Evolutionary conservation across 2,329 filamentous ascomycete species (phyloP), one percentile per base, ranked within the genome.

Genomic region (Elsinoe batatas): DNA sequence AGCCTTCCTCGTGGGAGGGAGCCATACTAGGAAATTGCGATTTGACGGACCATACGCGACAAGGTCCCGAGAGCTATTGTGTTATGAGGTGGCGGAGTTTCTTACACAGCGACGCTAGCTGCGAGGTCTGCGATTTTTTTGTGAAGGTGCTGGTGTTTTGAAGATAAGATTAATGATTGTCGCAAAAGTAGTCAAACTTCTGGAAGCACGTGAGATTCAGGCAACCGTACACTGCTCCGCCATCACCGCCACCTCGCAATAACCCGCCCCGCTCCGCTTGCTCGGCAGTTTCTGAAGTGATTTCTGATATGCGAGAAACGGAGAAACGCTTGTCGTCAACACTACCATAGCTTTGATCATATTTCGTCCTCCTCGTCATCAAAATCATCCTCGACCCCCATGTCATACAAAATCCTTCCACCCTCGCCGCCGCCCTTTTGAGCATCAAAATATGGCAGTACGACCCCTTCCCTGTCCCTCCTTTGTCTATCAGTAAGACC

Each of bases 321-420:
- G 13, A 50, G 15, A 8, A 35, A 11, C 26, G 8, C 26, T 5
- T 7, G 4, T 36, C 15, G 33, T 5, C 2, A 50, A 6, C 18
- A 8, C 1, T 15, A 35, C 12, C 3, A 17, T 32, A 53, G n/a
- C 5, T 15, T 33, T n/a, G 22, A 46, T 69, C 72, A 91, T 61
- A 91, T 90, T 72, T 96, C 91, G 72, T 96, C 91, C 65, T 96
- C 90, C 66, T 95, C 90, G 58, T 95, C 91, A 63, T 95, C 91
- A 72, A 96, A 97, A 68, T 97, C 57, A 70, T 98, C 93, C 73
- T 97, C 93, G 60, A 83, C 81, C 1, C 91, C 91, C 87, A 97
- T 95, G 63, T 97, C 91, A 68, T 98, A 98, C 65, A 98, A 67
- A 61, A 98, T 98, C 58, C 91, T 79, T 0, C 93, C 93, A 3